Evolutionary conservation across 148 eudicot species (phyloP).

Genomic region (Tetragonia tetragonoides): DNA sequence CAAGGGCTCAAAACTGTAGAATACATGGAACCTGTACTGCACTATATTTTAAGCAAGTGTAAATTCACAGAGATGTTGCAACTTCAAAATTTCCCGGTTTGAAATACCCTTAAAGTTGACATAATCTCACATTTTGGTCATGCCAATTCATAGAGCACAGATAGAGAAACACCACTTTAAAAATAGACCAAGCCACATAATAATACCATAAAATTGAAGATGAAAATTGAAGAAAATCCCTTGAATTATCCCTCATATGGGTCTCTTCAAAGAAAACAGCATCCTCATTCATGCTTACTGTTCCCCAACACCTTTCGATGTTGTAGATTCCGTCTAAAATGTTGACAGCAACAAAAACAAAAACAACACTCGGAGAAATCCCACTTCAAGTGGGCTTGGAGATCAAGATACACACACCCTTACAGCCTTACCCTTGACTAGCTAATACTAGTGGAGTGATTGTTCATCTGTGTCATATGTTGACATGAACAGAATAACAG

Average conservation of each 20-base stretch:
- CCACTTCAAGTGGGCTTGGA: too few species aligned
- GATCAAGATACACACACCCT: too few species aligned
- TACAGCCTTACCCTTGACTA: too few species aligned
- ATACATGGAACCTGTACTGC: too few species aligned
- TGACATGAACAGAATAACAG: constrained; percentile 12
- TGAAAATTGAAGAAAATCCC: not conserved
- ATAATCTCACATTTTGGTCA: too few species aligned
- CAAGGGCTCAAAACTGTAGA: too few species aligned
- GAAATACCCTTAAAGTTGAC: too few species aligned
- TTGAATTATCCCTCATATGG: not conserved
- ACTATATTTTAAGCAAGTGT: too few species aligned
- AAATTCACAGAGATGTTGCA: too few species aligned
- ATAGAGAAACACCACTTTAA: not conserved
- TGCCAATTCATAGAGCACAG: not conserved
- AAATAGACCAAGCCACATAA: not conserved
- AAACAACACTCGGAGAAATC: too few species aligned
- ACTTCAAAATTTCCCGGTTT: too few species aligned
- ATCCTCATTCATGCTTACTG: constrained; percentile 12
- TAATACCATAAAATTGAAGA: not conserved
- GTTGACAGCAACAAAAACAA: constrained; percentile 6
- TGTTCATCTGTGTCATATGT: not conserved
- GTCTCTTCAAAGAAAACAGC: constrained; percentile 8
- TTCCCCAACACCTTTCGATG: constrained; percentile 19
- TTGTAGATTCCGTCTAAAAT: constrained; percentile 1
- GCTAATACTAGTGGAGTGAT: too few species aligned